These are phyloP conservation scores for Solanum piurae DNA, from an alignment of 257 asterid genomes.

Conservation along the genomic window DNA sequence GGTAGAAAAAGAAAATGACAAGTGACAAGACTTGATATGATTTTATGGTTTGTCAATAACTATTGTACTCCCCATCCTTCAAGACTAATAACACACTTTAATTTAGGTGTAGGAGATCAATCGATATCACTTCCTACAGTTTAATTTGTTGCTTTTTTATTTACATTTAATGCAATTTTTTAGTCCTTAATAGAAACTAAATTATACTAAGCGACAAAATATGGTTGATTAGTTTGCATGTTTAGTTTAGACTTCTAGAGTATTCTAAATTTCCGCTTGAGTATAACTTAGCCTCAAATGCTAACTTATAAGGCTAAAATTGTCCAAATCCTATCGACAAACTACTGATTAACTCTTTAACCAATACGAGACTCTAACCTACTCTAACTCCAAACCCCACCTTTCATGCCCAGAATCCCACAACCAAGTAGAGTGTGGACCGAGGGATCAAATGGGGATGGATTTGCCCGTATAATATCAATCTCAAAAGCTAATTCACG, in stretches of 20 bases:
- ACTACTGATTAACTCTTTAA: neutral
- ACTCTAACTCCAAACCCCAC: neutral
- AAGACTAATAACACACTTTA: neutral
- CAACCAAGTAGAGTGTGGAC: neutral
- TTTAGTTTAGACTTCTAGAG: neutral
- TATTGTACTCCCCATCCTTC: neutral
- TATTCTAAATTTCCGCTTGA: neutral
- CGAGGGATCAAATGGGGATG: neutral
- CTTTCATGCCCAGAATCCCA: neutral
- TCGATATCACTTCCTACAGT: neutral
- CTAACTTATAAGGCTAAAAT: neutral
- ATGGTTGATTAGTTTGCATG: neutral
- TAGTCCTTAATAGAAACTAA: neutral
- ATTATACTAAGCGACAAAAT: neutral
- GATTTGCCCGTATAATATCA: neutral
- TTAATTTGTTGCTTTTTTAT: neutral
- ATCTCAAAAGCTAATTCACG: neutral
- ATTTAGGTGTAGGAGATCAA: neutral
- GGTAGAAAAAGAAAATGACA: neutral
- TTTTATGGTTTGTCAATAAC: neutral
- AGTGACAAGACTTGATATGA: neutral
- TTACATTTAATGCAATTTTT: neutral
- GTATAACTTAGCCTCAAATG: neutral
- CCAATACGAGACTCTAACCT: neutral
- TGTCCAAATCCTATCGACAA: neutral